These are phyloP conservation scores for apple (Malus domestica) DNA, from an alignment of 306 rosid species.

Conservation along the genomic window DNA sequence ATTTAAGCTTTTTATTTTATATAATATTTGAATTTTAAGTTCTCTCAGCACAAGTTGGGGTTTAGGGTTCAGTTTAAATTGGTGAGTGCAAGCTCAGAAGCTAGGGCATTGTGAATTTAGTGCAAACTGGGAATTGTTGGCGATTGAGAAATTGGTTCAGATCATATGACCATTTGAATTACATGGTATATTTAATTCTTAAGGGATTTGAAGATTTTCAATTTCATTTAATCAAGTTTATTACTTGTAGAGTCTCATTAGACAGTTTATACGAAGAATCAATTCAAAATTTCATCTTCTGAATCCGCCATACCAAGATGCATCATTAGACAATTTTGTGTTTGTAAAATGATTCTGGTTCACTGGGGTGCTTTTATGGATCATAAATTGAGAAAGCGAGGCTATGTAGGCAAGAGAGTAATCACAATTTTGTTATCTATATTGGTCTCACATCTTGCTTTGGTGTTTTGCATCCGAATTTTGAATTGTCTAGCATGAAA, in stretches of 20 bases:
- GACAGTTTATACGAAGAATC: neutral
- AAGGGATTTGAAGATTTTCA: neutral
- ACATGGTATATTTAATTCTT: neutral
- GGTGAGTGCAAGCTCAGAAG: neutral
- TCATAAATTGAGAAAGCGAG: neutral
- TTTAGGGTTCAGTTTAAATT: slow-evolving; percentile 7
- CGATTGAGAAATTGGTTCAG: neutral
- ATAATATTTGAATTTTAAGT: neutral
- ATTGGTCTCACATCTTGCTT: neutral
- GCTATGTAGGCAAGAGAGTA: neutral
- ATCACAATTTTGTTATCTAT: neutral
- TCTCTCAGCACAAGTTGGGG: neutral
- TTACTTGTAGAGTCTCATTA: neutral
- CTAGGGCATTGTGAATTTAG: neutral
- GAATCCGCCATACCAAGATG: neutral
- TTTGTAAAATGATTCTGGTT: neutral
- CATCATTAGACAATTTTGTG: neutral
- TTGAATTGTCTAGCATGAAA: neutral
- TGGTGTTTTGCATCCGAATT: neutral
- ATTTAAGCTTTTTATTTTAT: neutral
- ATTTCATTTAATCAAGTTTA: neutral
- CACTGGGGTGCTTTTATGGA: neutral
- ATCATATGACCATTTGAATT: neutral
- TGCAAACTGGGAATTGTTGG: neutral
- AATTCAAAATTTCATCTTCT: neutral